Evolutionary conservation across 2,329 filamentous ascomycete genomes (phyloP), one percentile per base, ranked within the genome.

Genomic region (Aspergillus phoenicis): DNA sequence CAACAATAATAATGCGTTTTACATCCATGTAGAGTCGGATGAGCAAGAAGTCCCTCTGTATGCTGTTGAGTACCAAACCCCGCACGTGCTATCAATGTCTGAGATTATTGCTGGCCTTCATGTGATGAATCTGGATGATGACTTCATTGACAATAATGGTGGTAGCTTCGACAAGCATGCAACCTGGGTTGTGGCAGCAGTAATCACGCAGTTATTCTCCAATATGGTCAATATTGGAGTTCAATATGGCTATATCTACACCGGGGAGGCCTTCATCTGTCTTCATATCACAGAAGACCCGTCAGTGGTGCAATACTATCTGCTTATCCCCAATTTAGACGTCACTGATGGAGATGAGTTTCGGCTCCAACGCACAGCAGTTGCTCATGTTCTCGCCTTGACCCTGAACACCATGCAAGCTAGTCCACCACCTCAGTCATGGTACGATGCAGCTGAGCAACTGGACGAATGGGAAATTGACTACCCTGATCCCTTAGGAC

Each of bases 321-420:
- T 73, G 22, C 70, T 62, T 63, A 47, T 70, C 33, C 70, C 67
- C 13, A 65, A 68, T 61, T 61, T 63, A 52, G 71, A 73, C 26
- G 64, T 73, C 26, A n/a, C 65, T 60, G 51, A 39, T 38, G 62
- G 62, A 22, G 66, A 73, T 56, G 45, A 67, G 22, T 59, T 47
- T 38, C 53, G 66, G 22, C 65, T 76, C 33, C 66, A 74, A 64
- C 68, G 64, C 30, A 77, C 73, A 11, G 71, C 73, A 1, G 64
- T 77, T 4, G 68, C 66, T 10, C 70, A 76, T 60, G 57, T 75
- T 22, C 65, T 74, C 54, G 66, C 70, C 3, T 77, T 77, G 58
- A 72, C 66, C 38, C 65, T 77, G 22, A 51, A 70, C 53, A 68
- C 72, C 22, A 63, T 77, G 8, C 54, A 64, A 59, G 63, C 60